Evolutionary conservation across 2,329 filamentous ascomycete genomes (phyloP).

Genomic region (Ceratocystis variospora): DNA sequence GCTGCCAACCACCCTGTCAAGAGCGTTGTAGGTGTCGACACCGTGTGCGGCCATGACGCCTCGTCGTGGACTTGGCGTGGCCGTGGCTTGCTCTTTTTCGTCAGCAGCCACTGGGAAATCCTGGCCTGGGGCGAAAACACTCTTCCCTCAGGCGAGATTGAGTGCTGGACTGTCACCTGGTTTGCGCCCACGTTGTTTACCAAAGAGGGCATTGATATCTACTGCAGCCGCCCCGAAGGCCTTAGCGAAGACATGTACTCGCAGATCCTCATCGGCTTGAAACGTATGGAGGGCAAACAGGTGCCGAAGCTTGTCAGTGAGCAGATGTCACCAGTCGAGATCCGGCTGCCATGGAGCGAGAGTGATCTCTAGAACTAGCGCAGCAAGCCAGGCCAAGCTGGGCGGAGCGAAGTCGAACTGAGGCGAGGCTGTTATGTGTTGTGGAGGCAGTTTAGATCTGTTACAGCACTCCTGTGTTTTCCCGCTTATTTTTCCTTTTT

Average conservation of each 20-base stretch:
- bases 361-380: conserved; percentile 16
- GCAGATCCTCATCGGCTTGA: conserved; percentile 41
- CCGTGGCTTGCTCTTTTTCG: conserved; percentile 58
- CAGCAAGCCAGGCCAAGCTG: not conserved
- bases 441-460: not conserved
- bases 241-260: conserved; percentile 43
- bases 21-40: conserved; percentile 52
- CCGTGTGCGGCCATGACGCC: conserved; percentile 25
- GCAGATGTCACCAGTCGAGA: conserved; percentile 38
- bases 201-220: conserved; percentile 67
- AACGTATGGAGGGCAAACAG: conserved; percentile 35
- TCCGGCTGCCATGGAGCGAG: conserved; percentile 38
- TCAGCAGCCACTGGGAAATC: conserved; percentile 66
- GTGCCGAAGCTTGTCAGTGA: conserved; percentile 38
- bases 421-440: too few species aligned
- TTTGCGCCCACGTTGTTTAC: conserved; percentile 76
- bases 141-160: conserved; percentile 29
- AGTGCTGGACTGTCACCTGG: conserved; percentile 68
- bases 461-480: not conserved
- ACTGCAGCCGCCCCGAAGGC: conserved; percentile 49
- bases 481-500: not conserved
- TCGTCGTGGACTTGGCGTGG: conserved; percentile 63
- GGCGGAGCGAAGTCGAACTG: too few species aligned
- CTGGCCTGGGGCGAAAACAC: conserved; percentile 54
- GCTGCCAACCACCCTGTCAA: conserved; percentile 37